Percentiles rank a stretch among this genome's conserved stretches.
These are phyloP conservation scores for Gaertneriomyces semiglobifer DNA, from an alignment of 192 early-diverging fungal genomes.

Conservation along the genomic window DNA sequence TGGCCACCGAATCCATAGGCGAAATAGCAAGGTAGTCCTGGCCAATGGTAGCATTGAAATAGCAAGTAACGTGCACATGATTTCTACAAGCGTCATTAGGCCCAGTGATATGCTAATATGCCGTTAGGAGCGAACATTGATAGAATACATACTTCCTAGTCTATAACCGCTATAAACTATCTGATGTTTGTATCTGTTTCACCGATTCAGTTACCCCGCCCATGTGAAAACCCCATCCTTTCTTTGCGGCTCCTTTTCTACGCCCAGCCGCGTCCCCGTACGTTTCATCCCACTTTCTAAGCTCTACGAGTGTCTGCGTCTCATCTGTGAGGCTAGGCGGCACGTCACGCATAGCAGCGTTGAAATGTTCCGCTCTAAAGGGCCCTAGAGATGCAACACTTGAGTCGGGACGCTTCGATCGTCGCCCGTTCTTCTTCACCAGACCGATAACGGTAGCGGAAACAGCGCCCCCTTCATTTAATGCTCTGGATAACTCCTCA, in stretches of 20 bases:
- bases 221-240: slow-evolving; percentile 52
- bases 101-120: no score
- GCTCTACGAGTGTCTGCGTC: slow-evolving; percentile 81
- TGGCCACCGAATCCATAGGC: no score
- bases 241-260: slow-evolving; percentile 40
- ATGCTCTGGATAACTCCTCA: background rate
- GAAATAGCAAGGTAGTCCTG: no score
- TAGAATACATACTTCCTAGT: no score
- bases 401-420: background rate
- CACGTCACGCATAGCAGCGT: slow-evolving; percentile 76
- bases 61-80: no score
- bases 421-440: background rate
- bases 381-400: slow-evolving; percentile 25
- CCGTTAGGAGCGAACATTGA: no score
- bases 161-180: no score
- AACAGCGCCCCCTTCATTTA: background rate
- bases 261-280: slow-evolving; percentile 76
- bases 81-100: no score
- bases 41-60: no score
- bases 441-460: background rate
- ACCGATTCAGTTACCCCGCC: background rate
- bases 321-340: slow-evolving; percentile 86
- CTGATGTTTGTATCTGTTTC: no score
- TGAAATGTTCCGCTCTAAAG: slow-evolving; percentile 69
- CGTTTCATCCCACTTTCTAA: slow-evolving; percentile 85